Conservation (phyloP, 352 stramenopile genomes). For the Pythium brachiatum region DNA sequence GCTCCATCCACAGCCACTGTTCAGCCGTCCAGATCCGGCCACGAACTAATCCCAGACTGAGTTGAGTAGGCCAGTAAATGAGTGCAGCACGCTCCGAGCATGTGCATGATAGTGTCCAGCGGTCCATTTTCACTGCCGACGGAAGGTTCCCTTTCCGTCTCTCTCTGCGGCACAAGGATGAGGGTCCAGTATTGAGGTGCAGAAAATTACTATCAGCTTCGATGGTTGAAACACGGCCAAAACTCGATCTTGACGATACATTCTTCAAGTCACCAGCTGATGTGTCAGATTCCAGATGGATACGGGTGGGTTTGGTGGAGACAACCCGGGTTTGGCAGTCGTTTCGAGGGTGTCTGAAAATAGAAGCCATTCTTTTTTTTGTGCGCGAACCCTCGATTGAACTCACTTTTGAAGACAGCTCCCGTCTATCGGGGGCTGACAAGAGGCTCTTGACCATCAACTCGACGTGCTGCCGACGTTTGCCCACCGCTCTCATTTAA, state of each 20-base stretch:
- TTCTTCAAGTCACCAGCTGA: constrained; percentile 11
- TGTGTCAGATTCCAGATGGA: constrained; percentile 2
- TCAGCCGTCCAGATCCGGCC: no score
- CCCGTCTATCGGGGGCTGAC: constrained; percentile 7
- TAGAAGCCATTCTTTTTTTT: constrained; percentile 29
- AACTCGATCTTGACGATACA: constrained; percentile 13
- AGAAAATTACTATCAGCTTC: neutral
- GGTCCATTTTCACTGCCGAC: neutral
- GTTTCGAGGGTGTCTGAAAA: constrained; percentile 17
- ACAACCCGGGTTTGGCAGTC: constrained; percentile 15
- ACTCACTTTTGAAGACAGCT: constrained; percentile 2
- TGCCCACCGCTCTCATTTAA: neutral
- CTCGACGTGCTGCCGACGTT: neutral
- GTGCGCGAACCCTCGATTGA: constrained; percentile 4
- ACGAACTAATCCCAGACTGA: no score
- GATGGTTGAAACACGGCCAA: constrained; percentile 17
- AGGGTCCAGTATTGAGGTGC: constrained; percentile 2
- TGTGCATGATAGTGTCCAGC: neutral
- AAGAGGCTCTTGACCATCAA: neutral
- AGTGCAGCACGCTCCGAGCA: neutral
- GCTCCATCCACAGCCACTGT: no score
- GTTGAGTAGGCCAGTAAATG: no score
- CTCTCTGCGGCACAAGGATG: neutral
- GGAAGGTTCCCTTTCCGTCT: neutral
- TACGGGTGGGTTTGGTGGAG: constrained; percentile 11